phyloP scores from a whole-genome alignment of 2,329 filamentous ascomycete genomes.

The Lomentospora prolificans region DNA sequence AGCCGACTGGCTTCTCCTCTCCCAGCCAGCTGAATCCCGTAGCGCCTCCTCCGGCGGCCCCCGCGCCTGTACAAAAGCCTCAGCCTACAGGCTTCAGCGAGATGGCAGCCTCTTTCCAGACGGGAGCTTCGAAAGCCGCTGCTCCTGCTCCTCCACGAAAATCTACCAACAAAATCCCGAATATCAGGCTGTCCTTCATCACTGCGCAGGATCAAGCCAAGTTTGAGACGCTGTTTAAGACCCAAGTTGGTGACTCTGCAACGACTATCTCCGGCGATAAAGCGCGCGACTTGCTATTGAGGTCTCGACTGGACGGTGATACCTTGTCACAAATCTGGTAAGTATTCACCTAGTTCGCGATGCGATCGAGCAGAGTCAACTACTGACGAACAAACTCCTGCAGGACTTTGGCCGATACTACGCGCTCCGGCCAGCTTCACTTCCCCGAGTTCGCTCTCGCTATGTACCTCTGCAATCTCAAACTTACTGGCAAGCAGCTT shows the following conservation, averaged over 20 bases:
- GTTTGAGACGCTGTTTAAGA: conserved; percentile 96
- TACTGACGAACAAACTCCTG: conserved; percentile 13
- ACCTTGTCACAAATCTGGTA: conserved; percentile 90
- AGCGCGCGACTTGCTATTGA: conserved; percentile 76
- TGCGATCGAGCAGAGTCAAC: not conserved
- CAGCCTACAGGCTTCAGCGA: conserved; percentile 56
- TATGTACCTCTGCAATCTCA: conserved; percentile 97
- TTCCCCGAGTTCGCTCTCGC: conserved; percentile 96
- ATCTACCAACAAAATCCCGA: conserved; percentile 70
- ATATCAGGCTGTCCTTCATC: conserved; percentile 89
- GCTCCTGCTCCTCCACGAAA: conserved; percentile 38
- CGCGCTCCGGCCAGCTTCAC: conserved; percentile 87
- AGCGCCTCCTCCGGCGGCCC: conserved; percentile 39
- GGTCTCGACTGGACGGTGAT: conserved; percentile 80
- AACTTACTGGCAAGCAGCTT: conserved; percentile 74
- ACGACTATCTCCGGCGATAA: conserved; percentile 88
- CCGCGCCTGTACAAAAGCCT: conserved; percentile 53
- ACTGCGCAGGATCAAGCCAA: conserved; percentile 90
- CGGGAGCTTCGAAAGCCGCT: conserved; percentile 34
- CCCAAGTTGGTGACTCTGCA: conserved; percentile 74
- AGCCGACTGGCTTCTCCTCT: conserved; percentile 34
- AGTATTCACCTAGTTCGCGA: conserved; percentile 14
- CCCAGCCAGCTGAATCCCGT: conserved; percentile 37
- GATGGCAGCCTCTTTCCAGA: conserved; percentile 58
- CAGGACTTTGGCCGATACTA: conserved; percentile 89